Evolutionary conservation across 1,284 basidiomycete species (phyloP).

Genomic region (Xerocomus minutiporus): DNA sequence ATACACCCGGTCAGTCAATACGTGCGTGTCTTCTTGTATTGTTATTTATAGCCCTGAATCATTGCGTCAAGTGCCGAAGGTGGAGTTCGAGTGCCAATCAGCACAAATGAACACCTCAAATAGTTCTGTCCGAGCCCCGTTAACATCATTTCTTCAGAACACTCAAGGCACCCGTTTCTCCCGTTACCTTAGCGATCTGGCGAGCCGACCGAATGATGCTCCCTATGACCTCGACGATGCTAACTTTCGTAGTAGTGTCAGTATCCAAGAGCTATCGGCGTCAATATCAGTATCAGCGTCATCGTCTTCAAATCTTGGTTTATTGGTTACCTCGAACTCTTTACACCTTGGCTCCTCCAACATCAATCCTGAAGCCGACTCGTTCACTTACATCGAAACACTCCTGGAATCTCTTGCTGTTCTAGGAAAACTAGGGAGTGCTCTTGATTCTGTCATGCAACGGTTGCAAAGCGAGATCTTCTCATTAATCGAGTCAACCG

Average conservation of each 20-base stretch:
- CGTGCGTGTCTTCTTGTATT: conserved; percentile 45
- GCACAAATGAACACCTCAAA: conserved; percentile 27
- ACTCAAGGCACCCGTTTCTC: conserved; percentile 45
- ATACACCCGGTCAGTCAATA: conserved; percentile 72
- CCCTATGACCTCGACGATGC: conserved; percentile 67
- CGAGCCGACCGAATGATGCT: conserved; percentile 76
- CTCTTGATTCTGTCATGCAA: conserved; percentile 82
- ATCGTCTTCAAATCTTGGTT: conserved; percentile 24
- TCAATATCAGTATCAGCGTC: conserved; percentile 30
- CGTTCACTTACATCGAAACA: conserved; percentile 92
- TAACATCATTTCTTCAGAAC: conserved; percentile 30
- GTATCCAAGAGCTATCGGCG: conserved; percentile 24
- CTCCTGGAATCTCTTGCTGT: conserved; percentile 90
- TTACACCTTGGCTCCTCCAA: conserved; percentile 17
- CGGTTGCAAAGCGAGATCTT: conserved; percentile 84
- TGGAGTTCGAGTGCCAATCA: conserved; percentile 55
- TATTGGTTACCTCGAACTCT: conserved; percentile 15
- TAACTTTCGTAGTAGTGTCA: conserved; percentile 34
- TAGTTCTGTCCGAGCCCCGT: conserved; percentile 32
- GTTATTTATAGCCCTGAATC: conserved; percentile 8
- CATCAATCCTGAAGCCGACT: conserved; percentile 85
- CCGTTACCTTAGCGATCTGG: conserved; percentile 68
- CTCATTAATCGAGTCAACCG: conserved; percentile 78
- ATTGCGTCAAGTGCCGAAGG: conserved; percentile 45
- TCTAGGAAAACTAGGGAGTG: conserved; percentile 83